Percentiles rank a stretch among this genome's conserved stretches.
phyloP scores from a whole-genome alignment of 225 moss, liverwort and hornwort genomes.

The Pseudoscleropodium purum region DNA sequence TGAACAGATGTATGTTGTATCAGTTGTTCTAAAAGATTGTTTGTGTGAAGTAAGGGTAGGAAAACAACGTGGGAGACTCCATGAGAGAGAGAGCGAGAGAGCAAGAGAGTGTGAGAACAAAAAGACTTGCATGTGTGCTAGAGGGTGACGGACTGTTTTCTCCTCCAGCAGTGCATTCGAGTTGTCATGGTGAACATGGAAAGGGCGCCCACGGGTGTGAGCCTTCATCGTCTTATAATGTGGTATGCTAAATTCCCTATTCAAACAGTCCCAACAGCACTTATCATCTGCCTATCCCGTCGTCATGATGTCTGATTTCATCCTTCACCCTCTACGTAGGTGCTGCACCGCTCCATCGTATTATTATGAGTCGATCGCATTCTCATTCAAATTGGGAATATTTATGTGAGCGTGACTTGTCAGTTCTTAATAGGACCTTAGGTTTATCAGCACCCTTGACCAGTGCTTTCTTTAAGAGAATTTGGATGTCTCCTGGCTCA shows the following conservation, averaged over 20 bases:
- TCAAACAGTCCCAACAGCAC: slow-evolving; percentile 77
- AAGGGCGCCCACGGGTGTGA: slow-evolving; percentile 99
- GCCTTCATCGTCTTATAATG: slow-evolving; percentile 96
- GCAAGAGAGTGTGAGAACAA: background rate
- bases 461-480: slow-evolving; percentile 18
- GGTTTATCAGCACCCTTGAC: slow-evolving; percentile 19
- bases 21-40: slow-evolving; percentile 39
- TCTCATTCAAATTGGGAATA: slow-evolving; percentile 21
- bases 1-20: slow-evolving; percentile 46
- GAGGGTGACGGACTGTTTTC: slow-evolving; percentile 99
- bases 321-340: slow-evolving; percentile 22
- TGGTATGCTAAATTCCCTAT: slow-evolving; percentile 99
- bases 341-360: slow-evolving; percentile 21
- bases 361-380: slow-evolving; percentile 27
- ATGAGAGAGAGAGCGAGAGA: background rate
- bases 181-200: slow-evolving; percentile 99
- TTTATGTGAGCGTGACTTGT: slow-evolving; percentile 15
- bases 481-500: slow-evolving; percentile 29
- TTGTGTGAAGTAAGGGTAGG: slow-evolving; percentile 36
- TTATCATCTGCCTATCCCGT: slow-evolving; percentile 61
- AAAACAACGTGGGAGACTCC: slow-evolving; percentile 22
- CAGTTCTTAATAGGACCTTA: slow-evolving; percentile 3
- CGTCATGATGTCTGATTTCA: slow-evolving; percentile 31
- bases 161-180: slow-evolving; percentile 99
- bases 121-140: slow-evolving; percentile 87